Evolutionary conservation across 2,329 filamentous ascomycete species (phyloP).

Genomic region (Cercospora janseana): DNA sequence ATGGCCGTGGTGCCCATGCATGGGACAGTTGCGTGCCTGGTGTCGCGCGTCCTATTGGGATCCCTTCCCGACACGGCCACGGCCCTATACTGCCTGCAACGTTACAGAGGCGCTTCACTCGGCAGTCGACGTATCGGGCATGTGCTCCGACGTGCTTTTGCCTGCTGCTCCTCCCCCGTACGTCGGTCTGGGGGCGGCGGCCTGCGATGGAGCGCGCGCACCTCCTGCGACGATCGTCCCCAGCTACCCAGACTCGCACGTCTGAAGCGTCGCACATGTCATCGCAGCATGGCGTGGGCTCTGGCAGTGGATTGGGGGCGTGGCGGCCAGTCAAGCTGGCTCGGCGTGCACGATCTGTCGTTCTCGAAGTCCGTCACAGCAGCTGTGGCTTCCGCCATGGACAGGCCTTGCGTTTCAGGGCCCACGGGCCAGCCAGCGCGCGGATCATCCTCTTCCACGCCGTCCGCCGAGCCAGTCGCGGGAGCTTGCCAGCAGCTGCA

Average conservation of each 20-base stretch:
- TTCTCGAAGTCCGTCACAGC: conserved; percentile 27
- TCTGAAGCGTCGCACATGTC: conserved; percentile 7
- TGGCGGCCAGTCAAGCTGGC: conserved; percentile 24
- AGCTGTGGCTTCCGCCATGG: conserved; percentile 18
- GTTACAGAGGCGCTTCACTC: conserved; percentile 22
- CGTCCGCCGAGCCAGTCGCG: conserved; percentile 22
- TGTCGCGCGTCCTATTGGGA: conserved; percentile 20
- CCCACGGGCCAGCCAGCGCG: conserved; percentile 18
- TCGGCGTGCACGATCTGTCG: conserved; percentile 18
- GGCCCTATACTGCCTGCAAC: conserved; percentile 20
- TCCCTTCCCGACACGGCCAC: conserved; percentile 20
- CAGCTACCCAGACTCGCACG: no score
- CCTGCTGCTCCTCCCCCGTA: conserved; percentile 6
- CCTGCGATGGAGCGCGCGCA: not conserved
- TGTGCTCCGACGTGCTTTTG: conserved; percentile 24
- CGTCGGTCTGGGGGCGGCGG: conserved; percentile 1
- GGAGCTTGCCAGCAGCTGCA: conserved; percentile 10
- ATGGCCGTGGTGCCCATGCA: conserved; percentile 16
- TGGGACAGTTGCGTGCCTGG: conserved; percentile 22
- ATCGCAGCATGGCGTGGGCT: conserved; percentile 17
- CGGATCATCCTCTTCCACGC: conserved; percentile 21
- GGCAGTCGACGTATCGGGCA: conserved; percentile 22
- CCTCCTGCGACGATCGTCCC: no score
- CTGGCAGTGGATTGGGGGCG: conserved; percentile 17
- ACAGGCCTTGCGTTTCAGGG: conserved; percentile 27